Evolutionary conservation across 164 flowering plant genomes (phyloP), one percentile per base, ranked within the genome.

Genomic region (Umbellularia californica): DNA sequence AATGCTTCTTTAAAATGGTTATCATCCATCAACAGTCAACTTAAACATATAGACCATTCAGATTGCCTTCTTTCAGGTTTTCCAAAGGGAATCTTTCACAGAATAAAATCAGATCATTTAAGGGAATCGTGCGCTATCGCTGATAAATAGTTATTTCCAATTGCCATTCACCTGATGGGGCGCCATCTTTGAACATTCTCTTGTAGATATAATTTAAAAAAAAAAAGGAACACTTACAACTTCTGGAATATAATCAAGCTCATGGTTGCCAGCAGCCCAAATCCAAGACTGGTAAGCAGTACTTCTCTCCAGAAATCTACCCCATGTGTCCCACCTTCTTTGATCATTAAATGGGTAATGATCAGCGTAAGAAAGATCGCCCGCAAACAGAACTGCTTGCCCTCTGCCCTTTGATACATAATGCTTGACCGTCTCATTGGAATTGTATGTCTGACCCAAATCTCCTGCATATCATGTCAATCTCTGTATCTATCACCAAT

Each of bases 231-330:
- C 23, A 33, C 85, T 58, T 85, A 92, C 97, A 64, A 85, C 24
- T 63, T 83, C 79, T 27, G 97, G 98, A 72, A 68, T 77, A 79
- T 82, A 89, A 78, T 94, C 95, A n/a, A 92, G 19, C 70, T 94
- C 98, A 68, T 94, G 97, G 72, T 92, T 94, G 14, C 97, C 98
- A 10, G 94, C 91, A 5, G 93, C 84, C 95, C 95, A 92, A 58
- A 93, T 92, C 98, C 98, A 93, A 14, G 98, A 95, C 71, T 92
- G 97, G 79, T 89, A 89, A 27, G 97, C 98, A 69, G 79, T 85
- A 80, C 71, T 90, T 83, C 90, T 85, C 80, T 94, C 95, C 0
- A 82, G 62, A 74, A 94, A 94, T 62, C 97, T 83, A 35, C 87
- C 94, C 93, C 94, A 91, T 63, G 92, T 84, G 79, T 92, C 98